Percentiles rank a stretch among this genome's conserved stretches.
Conservation (phyloP, 2,329 filamentous ascomycete genomes). For the Sordariomycetes sp. region DNA sequence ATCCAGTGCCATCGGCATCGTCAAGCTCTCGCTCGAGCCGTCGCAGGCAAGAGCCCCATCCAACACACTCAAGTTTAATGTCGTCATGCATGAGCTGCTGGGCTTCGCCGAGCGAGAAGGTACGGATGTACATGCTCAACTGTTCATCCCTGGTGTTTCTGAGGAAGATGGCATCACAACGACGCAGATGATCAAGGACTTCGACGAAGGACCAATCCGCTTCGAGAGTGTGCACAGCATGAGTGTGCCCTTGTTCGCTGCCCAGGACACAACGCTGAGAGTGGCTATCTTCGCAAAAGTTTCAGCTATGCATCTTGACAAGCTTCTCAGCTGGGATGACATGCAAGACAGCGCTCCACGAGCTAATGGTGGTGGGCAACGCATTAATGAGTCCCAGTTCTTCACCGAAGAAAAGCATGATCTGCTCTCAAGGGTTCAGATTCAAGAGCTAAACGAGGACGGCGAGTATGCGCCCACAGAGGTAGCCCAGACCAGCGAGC, state of each 20-base stretch:
- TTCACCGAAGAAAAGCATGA: slow-evolving; percentile 92
- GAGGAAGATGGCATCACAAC: slow-evolving; percentile 89
- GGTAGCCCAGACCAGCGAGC: slow-evolving; percentile 74
- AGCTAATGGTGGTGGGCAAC: slow-evolving; percentile 45
- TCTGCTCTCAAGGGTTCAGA: slow-evolving; percentile 76
- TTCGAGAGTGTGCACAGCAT: slow-evolving; percentile 99
- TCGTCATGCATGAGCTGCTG: slow-evolving; percentile 92
- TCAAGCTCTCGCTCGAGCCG: slow-evolving; percentile 85
- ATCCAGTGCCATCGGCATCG: slow-evolving; percentile 78
- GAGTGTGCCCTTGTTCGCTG: slow-evolving; percentile 71
- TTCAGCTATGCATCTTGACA: slow-evolving; percentile 90
- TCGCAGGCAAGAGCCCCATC: slow-evolving; percentile 88
- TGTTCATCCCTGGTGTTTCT: slow-evolving; percentile 88
- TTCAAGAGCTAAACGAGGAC: slow-evolving; percentile 84
- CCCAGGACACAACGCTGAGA: slow-evolving; percentile 65
- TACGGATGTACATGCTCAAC: slow-evolving; percentile 87
- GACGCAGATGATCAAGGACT: slow-evolving; percentile 87
- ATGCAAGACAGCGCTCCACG: slow-evolving; percentile 73
- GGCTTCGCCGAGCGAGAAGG: slow-evolving; percentile 95
- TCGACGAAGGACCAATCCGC: slow-evolving; percentile 83
- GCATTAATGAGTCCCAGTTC: slow-evolving; percentile 87
- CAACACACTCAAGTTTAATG: slow-evolving; percentile 93
- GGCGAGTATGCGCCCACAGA: slow-evolving; percentile 90
- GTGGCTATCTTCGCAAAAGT: slow-evolving; percentile 89
- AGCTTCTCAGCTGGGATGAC: slow-evolving; percentile 96